Evolutionary conservation across 2,329 filamentous ascomycete genomes (phyloP), one percentile per base, ranked within the genome.

Genomic region (Teratosphaeria destructans): DNA sequence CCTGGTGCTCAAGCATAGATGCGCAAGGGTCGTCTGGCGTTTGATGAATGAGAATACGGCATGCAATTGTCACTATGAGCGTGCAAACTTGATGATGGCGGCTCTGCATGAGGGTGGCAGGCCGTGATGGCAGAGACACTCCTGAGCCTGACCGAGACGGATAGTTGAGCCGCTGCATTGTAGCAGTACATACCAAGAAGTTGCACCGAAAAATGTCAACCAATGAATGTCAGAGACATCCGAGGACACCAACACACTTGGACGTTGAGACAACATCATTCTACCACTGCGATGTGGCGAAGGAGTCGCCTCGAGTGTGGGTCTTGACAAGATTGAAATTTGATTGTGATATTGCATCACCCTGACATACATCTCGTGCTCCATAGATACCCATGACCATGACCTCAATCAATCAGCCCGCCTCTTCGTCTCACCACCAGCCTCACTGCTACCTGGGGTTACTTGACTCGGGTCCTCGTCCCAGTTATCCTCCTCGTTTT

Each of bases 401-500:
- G 37, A 49, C 43, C 43, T 8, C 29, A 49, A 37, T 74, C 66
- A 78, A 64, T 78, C 76, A 61, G 67, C 70, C 54, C 76, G 70
- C 65, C 77, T 78, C 71, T 77, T 76, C 43, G 27, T 10, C 16
- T 61, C 64, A 19, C 62, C 65, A 52, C 68, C 70, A 23, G 68
- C 69, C 57, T 54, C 55, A 49, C 62, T 60, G 16, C 59, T 63
- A 16, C 61, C 64, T 27, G 57, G 57, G 8, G 62, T 57, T 69
- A 73, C 6, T 66, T 62, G n/a, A 61, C 62, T 58, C 34, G 57
- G 27, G 3, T 84, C 83, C 2, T 82, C 81, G 57, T 87, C 84
- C 85, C 84, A 87, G 26, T 49, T 49, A 66, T 85, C 83, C 61
- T 84, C 82, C 1, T 78, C 81, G 73, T 96, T 94, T 76, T 96